A percentile compares a stretch with the other conserved stretches of the same genome.
Evolutionary conservation across 139 green algal genomes (phyloP).

Genomic region (Chlorokybus atmophyticus): DNA sequence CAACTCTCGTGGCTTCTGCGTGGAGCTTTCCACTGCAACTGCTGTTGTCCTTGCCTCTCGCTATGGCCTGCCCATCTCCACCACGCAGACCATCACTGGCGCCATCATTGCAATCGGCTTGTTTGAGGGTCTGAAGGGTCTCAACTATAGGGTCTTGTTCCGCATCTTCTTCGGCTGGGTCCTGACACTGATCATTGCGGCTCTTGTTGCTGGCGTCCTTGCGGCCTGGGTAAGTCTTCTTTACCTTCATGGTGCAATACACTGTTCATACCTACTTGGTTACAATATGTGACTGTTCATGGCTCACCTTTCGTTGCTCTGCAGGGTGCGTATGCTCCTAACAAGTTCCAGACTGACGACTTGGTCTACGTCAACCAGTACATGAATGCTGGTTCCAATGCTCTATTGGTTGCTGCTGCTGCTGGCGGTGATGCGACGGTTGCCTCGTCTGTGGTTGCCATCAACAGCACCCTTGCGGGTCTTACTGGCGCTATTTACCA

Average conservation of each 20-base stretch:
- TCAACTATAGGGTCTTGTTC: constrained; percentile 36
- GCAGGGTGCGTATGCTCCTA: constrained; percentile 1
- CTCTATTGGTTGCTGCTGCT: too few species aligned
- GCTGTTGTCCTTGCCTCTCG: constrained; percentile 29
- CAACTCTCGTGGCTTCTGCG: constrained; percentile 40
- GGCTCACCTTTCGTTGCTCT: too few species aligned
- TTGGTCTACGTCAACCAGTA: constrained; percentile 4
- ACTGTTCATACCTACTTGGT: too few species aligned
- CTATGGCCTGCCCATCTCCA: constrained; percentile 52
- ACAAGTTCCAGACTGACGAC: constrained; percentile 7
- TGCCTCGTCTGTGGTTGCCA: too few species aligned
- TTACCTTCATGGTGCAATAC: too few species aligned
- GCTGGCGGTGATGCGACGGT: too few species aligned
- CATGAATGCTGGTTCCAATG: too few species aligned
- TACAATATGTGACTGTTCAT: too few species aligned
- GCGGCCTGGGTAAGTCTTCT: background rate
- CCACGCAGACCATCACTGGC: constrained; percentile 51
- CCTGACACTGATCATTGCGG: constrained; percentile 35
- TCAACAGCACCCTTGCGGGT: too few species aligned
- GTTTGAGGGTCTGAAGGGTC: constrained; percentile 28
- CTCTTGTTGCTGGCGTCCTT: constrained; percentile 1
- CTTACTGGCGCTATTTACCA: too few species aligned
- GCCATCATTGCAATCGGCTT: constrained; percentile 41
- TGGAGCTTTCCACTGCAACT: constrained; percentile 40
- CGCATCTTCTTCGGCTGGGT: constrained; percentile 38